A percentile compares a stretch with the other conserved stretches of the same genome.
phyloP scores from a whole-genome alignment of 352 stramenopile species.

The Globisporangium irregulare region DNA sequence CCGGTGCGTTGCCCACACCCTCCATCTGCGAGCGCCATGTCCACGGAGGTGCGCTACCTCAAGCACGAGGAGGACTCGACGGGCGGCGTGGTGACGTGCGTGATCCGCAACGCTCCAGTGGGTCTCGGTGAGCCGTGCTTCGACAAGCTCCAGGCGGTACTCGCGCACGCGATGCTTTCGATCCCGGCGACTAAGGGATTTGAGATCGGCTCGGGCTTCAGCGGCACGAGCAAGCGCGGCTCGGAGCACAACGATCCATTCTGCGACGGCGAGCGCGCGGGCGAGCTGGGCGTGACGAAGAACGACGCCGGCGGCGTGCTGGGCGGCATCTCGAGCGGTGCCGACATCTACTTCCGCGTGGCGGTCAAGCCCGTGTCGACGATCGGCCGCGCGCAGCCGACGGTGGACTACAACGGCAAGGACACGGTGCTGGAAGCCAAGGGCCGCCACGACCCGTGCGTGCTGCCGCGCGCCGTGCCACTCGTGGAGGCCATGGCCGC shows the following conservation, averaged over 20 bases:
- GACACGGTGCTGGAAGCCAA: constrained; percentile 96
- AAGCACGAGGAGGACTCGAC: constrained; percentile 90
- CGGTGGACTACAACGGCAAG: constrained; percentile 93
- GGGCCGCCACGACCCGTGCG: constrained; percentile 97
- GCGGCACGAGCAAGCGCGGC: constrained; percentile 93
- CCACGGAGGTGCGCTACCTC: constrained; percentile 92
- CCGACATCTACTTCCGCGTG: constrained; percentile 98
- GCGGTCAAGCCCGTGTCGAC: constrained; percentile 99
- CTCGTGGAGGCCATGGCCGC: constrained; percentile 99
- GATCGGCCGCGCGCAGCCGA: constrained; percentile 95
- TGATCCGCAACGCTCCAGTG: constrained; percentile 95
- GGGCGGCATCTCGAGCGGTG: constrained; percentile 97
- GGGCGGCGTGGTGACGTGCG: constrained; percentile 95
- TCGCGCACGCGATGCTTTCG: constrained; percentile 98
- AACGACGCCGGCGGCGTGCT: constrained; percentile 94
- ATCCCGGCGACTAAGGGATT: constrained; percentile 99
- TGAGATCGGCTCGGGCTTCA: constrained; percentile 96
- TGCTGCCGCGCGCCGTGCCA: constrained; percentile 95
- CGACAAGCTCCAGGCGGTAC: constrained; percentile 98
- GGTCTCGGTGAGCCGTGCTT: constrained; percentile 98
- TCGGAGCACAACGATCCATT: constrained; percentile 99
- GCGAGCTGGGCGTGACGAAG: constrained; percentile 75
- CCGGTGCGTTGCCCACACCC: constrained; percentile 94
- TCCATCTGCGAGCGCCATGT: constrained; percentile 92
- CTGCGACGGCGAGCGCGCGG: constrained; percentile 53